Conservation (phyloP, 2,329 filamentous ascomycete genomes). For the Blumeria hordei region DNA sequence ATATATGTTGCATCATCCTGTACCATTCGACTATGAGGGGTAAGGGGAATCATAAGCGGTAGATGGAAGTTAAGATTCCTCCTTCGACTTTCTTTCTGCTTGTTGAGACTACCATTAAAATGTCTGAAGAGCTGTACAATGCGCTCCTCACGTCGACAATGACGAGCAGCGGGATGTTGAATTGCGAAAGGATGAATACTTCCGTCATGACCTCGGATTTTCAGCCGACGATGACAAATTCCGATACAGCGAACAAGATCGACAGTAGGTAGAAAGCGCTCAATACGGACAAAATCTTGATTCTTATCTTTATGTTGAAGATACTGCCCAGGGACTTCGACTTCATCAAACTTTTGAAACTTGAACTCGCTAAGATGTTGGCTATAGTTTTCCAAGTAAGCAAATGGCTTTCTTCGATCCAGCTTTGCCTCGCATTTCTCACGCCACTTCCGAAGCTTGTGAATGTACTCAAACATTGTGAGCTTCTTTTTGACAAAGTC, state of each 20-base stretch:
- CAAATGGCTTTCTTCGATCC: slow-evolving; percentile 36
- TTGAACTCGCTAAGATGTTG: slow-evolving; percentile 88
- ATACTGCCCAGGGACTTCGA: slow-evolving; percentile 94
- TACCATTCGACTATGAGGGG: slow-evolving; percentile 82
- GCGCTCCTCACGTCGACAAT: slow-evolving; percentile 81
- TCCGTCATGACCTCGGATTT: slow-evolving; percentile 91
- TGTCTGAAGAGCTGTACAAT: slow-evolving; percentile 93
- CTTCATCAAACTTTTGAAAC: slow-evolving; percentile 95
- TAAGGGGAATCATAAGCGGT: slow-evolving; percentile 83
- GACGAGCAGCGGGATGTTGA: slow-evolving; percentile 79
- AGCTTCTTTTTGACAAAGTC: slow-evolving; percentile 92
- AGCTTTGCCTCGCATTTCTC: slow-evolving; percentile 97
- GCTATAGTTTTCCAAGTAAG: slow-evolving; percentile 53
- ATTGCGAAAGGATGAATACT: slow-evolving; percentile 93
- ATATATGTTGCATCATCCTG: slow-evolving; percentile 91
- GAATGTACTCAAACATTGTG: slow-evolving; percentile 96
- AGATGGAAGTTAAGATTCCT: slow-evolving; percentile 91
- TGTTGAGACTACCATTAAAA: slow-evolving; percentile 75
- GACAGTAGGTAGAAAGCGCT: slow-evolving; percentile 85
- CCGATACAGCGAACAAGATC: slow-evolving; percentile 80
- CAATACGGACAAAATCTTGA: slow-evolving; percentile 91
- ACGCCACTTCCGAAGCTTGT: slow-evolving; percentile 84
- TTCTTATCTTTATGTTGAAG: slow-evolving; percentile 97
- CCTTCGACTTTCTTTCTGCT: slow-evolving; percentile 84
- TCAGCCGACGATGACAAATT: slow-evolving; percentile 74